phyloP scores from a whole-genome alignment of 768 basidiomycete genomes.

The Coprinellus aureogranulatus region DNA sequence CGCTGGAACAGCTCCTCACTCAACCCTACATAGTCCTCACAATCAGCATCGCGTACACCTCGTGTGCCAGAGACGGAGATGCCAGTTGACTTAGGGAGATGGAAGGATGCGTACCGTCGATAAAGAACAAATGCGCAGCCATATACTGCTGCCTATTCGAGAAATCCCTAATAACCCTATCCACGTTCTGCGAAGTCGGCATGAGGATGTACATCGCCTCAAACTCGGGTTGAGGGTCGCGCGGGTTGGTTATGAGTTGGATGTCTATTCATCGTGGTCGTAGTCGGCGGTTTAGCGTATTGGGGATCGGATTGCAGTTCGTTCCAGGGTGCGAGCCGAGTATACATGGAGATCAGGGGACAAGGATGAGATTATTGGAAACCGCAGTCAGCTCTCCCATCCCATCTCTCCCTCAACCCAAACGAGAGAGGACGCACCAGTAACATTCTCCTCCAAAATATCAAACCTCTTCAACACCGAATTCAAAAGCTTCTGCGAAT shows the following conservation, averaged over 20 bases:
- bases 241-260: constrained; percentile 80
- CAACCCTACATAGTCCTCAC: constrained; percentile 56
- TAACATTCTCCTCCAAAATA: constrained; percentile 93
- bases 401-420: background rate
- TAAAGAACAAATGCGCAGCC: constrained; percentile 87
- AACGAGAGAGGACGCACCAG: constrained; percentile 59
- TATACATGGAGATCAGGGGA: background rate
- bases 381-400: background rate
- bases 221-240: constrained; percentile 79
- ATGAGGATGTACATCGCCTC: constrained; percentile 94
- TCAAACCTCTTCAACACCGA: constrained; percentile 91
- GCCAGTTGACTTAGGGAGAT: background rate
- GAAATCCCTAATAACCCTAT: constrained; percentile 88
- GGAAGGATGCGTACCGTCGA: constrained; percentile 82
- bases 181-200: constrained; percentile 92
- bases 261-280: constrained; percentile 59
- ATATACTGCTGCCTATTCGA: constrained; percentile 65
- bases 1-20: constrained; percentile 74
- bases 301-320: too few relatives aligned
- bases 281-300: too few relatives aligned
- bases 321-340: too few relatives aligned
- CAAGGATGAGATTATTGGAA: background rate
- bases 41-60: too few relatives aligned
- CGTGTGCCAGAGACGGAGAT: too few relatives aligned
- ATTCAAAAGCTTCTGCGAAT: constrained; percentile 79